Evolutionary conservation across 2,329 filamentous ascomycete genomes (phyloP), one percentile per base, ranked within the genome.

Genomic region (Reticulascus tulasneorum): DNA sequence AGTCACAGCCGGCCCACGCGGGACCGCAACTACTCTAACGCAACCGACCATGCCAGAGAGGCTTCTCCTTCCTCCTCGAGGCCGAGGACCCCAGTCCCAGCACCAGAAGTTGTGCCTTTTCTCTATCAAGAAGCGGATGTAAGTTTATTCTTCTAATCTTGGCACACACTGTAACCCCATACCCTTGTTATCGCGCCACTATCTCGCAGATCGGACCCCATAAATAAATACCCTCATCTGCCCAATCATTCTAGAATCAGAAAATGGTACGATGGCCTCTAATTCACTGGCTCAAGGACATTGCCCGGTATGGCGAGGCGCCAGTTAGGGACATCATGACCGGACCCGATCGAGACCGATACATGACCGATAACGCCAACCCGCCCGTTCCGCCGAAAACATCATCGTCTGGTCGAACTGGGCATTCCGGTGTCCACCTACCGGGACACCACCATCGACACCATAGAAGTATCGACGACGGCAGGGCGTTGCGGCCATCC

Each of bases 51-150:
- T 50, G 82, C 82, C 46, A 28, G 40, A 25, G 83, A 90, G 45
- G 74, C 73, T 29, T 94, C 90, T 35, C 88, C 88, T 25, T 75
- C 77, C 34, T 79, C 78, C 21, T 89, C 85, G 19, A 75, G 87
- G 48, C 87, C 90, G 30, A 77, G 84, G 50, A 94, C 87, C n/a
- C 89, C 90, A 10, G 73, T 89, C 33, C 86, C 86, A 26, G 87
- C 86, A 10, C 93, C 87, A 53, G 91, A 97, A 62, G 89, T 98
- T 39, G 93, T 94, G 24, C 93, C 93, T n/a, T 98, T 95, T 74
- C 75, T 94, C 44, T 97, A 93, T 57, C 93, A 97, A 62, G 87
- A 93, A 56, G 76, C 76, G 47, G 78, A 86, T 67, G 83, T 86
- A 60, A 69, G 80, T 73, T 45, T 45, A 47, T 26, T 33, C 37